Base-by-base conservation (phyloP, 1,284 basidiomycete species). In the Pascua sp. region DNA sequence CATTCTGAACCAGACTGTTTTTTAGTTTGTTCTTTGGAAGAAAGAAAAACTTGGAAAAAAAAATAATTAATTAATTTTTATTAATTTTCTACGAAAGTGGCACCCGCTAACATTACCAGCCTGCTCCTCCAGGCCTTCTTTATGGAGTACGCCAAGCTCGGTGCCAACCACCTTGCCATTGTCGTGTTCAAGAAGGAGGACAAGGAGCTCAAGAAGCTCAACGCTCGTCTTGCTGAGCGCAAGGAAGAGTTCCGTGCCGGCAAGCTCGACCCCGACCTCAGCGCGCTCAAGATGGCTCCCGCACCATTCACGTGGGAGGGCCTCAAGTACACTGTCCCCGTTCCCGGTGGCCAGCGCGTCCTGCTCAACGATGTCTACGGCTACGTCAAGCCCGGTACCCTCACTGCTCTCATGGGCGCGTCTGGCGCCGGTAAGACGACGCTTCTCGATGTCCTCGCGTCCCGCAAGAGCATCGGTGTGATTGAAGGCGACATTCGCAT, bases 101-200 rank as follows among this genome's bases (percentile, higher is more conserved):
- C 24, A 32, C 4, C 7, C 24, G 24, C 24, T 32, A 32, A 49
- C 7, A 4, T 32, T 32, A 3, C 7, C 24, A 32, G 24, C 56
- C 81, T 88, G 72, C 40, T 67, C 55, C 59, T 77, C 5, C 77
- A 78, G 62, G 70, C 75, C 63, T 52, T 75, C 55, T 70, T 70
- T 63, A 73, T 76, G 61, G 76, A 78, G 58, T 59, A 61, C 48
- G 63, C 77, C 32, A 66, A 72, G 62, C 67, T 70, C 49, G 74
- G 73, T 17, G 69, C 66, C n/a, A 56, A 64, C 38, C 66, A 68
- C 59, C 62, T 72, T 16, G 55, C 71, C 2, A 75, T 86, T 62
- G 80, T 82, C 59, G 82, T 90, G 36, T 90, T 83, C 68, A 84
- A 85, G n/a, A 86, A 85, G 65, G 88, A 90, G 67, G 80, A 83